Conservation (phyloP, 495 filamentous ascomycete species). For the Platismatia glauca region DNA sequence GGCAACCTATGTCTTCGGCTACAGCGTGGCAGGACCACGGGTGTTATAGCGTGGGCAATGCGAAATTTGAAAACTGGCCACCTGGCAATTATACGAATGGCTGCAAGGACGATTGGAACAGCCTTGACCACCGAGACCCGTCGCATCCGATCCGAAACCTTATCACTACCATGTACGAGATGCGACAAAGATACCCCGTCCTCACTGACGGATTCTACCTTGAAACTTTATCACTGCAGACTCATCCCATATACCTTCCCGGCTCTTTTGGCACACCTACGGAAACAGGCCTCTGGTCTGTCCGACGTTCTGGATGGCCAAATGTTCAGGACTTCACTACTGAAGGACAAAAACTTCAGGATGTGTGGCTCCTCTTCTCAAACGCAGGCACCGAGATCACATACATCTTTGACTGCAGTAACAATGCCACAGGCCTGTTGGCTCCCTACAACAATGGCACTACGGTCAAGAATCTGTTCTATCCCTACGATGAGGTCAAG, state of each 20-base stretch:
- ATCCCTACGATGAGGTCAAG: conserved; percentile 42
- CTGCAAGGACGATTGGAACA: conserved; percentile 42
- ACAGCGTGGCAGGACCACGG: conserved; percentile 46
- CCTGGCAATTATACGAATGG: conserved; percentile 34
- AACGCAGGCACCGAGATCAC: conserved; percentile 38
- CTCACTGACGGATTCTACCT: conserved; percentile 41
- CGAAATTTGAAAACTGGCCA: conserved; percentile 39
- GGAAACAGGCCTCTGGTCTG: conserved; percentile 42
- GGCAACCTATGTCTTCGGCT: conserved; percentile 40
- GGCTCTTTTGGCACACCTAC: conserved; percentile 37
- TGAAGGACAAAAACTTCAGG: conserved; percentile 36
- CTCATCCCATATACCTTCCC: conserved; percentile 36
- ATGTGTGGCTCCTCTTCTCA: conserved; percentile 42
- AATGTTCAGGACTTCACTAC: conserved; percentile 35
- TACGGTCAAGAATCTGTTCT: conserved; percentile 42
- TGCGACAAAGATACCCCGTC: conserved; percentile 39
- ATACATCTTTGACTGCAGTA: conserved; percentile 36
- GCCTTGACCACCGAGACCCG: conserved; percentile 44
- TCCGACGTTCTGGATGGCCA: conserved; percentile 31
- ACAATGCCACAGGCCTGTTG: conserved; percentile 32
- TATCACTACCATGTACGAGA: conserved; percentile 41
- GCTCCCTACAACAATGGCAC: conserved; percentile 36
- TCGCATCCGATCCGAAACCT: conserved; percentile 43
- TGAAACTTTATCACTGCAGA: conserved; percentile 36
- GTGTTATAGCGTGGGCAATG: conserved; percentile 41